These are phyloP conservation scores for Yamadazyma tumulicola DNA, from an alignment of 805 yeast genomes.

Conservation along the genomic window DNA sequence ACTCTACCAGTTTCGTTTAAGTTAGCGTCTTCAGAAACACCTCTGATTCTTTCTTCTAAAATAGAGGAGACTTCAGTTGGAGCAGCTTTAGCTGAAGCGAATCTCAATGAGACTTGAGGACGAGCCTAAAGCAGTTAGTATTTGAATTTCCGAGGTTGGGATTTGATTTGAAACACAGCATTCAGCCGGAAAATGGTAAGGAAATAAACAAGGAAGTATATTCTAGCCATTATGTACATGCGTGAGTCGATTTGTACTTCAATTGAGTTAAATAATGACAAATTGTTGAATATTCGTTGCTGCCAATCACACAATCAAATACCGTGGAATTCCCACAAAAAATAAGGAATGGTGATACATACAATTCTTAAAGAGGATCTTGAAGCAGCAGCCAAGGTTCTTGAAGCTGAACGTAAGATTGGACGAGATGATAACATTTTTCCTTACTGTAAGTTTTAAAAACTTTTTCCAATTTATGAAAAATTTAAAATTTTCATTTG, in stretches of 20 bases:
- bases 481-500: slow-evolving; percentile 15
- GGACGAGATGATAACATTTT: slow-evolving; percentile 81
- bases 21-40: slow-evolving; percentile 96
- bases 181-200: too few species aligned
- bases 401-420: slow-evolving; percentile 79
- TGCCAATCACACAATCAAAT: too few species aligned
- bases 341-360: too few species aligned
- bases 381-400: slow-evolving; percentile 56
- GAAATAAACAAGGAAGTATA: too few species aligned
- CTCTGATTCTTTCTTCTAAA: slow-evolving; percentile 98
- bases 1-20: slow-evolving; percentile 99
- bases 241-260: too few species aligned
- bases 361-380: slow-evolving; percentile 32
- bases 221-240: too few species aligned
- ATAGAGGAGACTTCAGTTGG: slow-evolving; percentile 99
- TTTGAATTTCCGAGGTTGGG: neutral
- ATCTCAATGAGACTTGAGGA: slow-evolving; percentile 71
- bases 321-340: too few species aligned
- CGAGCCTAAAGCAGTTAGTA: slow-evolving; percentile 51
- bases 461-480: slow-evolving; percentile 9
- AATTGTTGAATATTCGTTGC: too few species aligned
- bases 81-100: slow-evolving; percentile 94
- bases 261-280: too few species aligned
- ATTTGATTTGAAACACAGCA: too few species aligned
- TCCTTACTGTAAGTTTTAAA: slow-evolving; percentile 1